Conservation (phyloP, 768 basidiomycete species). For the Xerocomellus amylosporus region DNA sequence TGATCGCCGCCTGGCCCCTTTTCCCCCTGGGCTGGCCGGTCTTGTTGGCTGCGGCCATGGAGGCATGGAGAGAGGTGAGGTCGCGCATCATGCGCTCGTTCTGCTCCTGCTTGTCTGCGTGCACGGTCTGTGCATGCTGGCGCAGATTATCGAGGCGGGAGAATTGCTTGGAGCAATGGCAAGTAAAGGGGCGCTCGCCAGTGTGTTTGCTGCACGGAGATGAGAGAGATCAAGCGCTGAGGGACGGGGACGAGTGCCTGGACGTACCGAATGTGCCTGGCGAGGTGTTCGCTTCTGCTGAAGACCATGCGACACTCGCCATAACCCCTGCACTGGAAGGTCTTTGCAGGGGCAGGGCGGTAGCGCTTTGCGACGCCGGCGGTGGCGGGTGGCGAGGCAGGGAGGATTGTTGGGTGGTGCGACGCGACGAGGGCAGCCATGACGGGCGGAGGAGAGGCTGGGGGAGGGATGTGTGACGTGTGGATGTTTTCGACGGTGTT, state of each 20-base stretch:
- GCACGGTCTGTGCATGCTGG: conserved; percentile 96
- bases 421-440: conserved; percentile 37
- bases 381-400: conserved; percentile 5
- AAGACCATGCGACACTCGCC: conserved; percentile 98
- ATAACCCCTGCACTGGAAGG: conserved; percentile 92
- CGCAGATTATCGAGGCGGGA: conserved; percentile 95
- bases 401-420: conserved; percentile 21
- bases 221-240: conserved; percentile 22
- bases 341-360: conserved; percentile 84
- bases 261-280: conserved; percentile 88
- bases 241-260: conserved; percentile 21
- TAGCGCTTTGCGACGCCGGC: conserved; percentile 57
- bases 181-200: conserved; percentile 93
- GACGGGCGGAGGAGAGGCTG: neutral
- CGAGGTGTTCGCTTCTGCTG: conserved; percentile 91
- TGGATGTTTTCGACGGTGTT: conserved; percentile 11
- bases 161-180: conserved; percentile 94
- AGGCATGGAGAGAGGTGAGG: conserved; percentile 77
- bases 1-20: conserved; percentile 31
- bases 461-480: conserved; percentile 11
- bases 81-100: conserved; percentile 93
- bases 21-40: conserved; percentile 38
- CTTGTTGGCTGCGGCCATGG: conserved; percentile 61
- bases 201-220: conserved; percentile 82
- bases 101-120: conserved; percentile 87